Evolutionary conservation across 192 early-diverging fungal species (phyloP), one percentile per base, ranked within the genome.

Genomic region (Jimgerdemannia flammicorona): DNA sequence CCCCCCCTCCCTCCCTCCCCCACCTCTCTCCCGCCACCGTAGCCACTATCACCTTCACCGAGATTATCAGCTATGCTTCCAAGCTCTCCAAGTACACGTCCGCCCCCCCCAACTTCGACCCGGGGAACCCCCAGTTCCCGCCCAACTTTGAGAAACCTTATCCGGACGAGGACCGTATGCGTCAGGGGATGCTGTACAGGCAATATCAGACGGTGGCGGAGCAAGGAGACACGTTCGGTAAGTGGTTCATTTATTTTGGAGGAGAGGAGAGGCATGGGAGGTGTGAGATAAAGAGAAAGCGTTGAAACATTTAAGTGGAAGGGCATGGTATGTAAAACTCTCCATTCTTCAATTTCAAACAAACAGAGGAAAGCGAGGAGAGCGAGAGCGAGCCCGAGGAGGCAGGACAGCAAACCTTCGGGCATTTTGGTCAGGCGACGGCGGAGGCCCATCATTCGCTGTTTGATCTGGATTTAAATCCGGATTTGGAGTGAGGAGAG

Each of bases 71-170:
- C 6, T 87, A 87, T 73, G 86, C 86, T 9, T 84, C 84, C 29
- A 82, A 84, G 44, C 75, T 87, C 3, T 83, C 84, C 4, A 80
- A 84, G 66, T 87, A 85, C 43, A 85, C 86, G 1, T 87, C 84
- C 0, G 86, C 86, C 70, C 86, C 86, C 44, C 84, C 86, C 41
- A 87, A 87, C 40, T 87, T 87, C 65, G 78, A 79, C 43, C 3
- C 70, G 6, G 72, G 75, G 75, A 77, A 74, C 73, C 69, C 64
- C n/a, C 82, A 87, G 54, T 75, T 80, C 20, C 84, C 85, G 66
- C n/a, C n/a, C n/a, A n/a, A n/a, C n/a, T 83, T 83, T 54, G 86
- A 87, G 54, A 85, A 85, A 14, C 86, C 86, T 8, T 87, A 87
- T 64, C 86, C 86, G 39, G 82, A 85, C 54, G 86, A 87, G 70